Evolutionary conservation across 2,329 filamentous ascomycete genomes (phyloP), one percentile per base, ranked within the genome.

Genomic region (Fusarium haematococcum): DNA sequence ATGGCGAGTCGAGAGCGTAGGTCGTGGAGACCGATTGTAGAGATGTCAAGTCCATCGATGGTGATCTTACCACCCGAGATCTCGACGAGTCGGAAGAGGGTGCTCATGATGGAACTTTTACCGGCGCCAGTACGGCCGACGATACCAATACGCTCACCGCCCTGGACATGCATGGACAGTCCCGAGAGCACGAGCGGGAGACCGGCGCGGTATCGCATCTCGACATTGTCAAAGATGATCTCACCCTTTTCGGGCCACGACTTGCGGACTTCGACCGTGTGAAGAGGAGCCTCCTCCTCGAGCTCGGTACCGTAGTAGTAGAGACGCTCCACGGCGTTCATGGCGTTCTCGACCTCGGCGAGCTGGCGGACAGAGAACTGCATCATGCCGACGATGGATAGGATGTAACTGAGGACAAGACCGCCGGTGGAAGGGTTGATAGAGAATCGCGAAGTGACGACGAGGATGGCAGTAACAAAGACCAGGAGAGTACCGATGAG

Each of bases 291-390:
- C 82, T 98, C 97, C 80, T 98, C 93, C 73, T 97, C 95, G 6
- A 99, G 89, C 76, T 94, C 84, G 1, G 91, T 94, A 64, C 94
- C 95, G 81, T 98, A 98, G 85, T 97, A 95, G 81, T 95, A 91
- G 37, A 98, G 87, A 59, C 97, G 92, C 84, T 98, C 96, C 0
- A 97, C 97, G 0, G 95, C 92, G 81, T 98, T 98, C 96, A 98
- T 98, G 80, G 95, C 95, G 84, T 98, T 98, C 83, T 98, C 96
- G 10, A 98, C 95, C 82, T 98, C 96, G 30, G 96, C 96, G 9
- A 98, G 88, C 83, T 98, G 96, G 20, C 97, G 91, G 20, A 98
- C 94, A 1, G 95, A 96, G 83, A 98, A 98, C 80, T 98, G 96
- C 74, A 98, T 92, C 93, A 98, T 95, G 82, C 97, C 94, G 20